Percentiles rank a stretch among this genome's conserved stretches.
Conservation (phyloP, 2,329 filamentous ascomycete species). For the Daldinia eschscholtzii region DNA sequence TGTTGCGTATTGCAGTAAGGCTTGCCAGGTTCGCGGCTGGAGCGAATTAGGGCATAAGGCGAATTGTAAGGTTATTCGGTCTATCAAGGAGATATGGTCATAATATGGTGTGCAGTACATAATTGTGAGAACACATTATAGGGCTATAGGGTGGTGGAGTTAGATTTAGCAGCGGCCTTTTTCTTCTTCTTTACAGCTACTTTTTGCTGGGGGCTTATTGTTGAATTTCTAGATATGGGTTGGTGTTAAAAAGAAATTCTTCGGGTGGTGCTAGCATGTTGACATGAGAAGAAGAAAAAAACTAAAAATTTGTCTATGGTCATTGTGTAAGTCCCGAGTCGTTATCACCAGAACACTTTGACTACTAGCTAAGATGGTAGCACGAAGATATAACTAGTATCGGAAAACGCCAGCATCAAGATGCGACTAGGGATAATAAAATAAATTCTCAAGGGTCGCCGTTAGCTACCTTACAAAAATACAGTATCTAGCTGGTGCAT, state of each 20-base stretch:
- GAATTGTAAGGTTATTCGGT: slow-evolving; percentile 60
- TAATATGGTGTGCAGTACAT: slow-evolving; percentile 19
- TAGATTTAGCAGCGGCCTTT: background rate
- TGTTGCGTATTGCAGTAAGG: slow-evolving; percentile 62
- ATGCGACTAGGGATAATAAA: background rate
- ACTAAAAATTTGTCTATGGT: too few relatives aligned
- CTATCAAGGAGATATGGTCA: slow-evolving; percentile 56
- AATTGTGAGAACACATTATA: slow-evolving; percentile 2
- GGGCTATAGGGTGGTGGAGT: background rate
- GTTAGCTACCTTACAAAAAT: background rate
- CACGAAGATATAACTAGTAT: background rate
- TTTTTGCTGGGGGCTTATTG: too few relatives aligned
- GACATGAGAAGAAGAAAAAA: background rate
- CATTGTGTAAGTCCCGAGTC: background rate
- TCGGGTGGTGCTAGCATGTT: background rate
- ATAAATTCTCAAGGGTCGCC: background rate
- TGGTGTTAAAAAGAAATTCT: too few relatives aligned
- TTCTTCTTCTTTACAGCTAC: background rate
- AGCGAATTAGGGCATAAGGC: slow-evolving; percentile 57
- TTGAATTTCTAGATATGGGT: background rate
- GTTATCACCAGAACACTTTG: too few relatives aligned
- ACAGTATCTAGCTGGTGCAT: background rate
- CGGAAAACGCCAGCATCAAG: too few relatives aligned
- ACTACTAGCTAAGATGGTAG: background rate
- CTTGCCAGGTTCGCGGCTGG: slow-evolving; percentile 60